Evolutionary conservation across 2,329 filamentous ascomycete species (phyloP).

Genomic region (Tolypocladium album): DNA sequence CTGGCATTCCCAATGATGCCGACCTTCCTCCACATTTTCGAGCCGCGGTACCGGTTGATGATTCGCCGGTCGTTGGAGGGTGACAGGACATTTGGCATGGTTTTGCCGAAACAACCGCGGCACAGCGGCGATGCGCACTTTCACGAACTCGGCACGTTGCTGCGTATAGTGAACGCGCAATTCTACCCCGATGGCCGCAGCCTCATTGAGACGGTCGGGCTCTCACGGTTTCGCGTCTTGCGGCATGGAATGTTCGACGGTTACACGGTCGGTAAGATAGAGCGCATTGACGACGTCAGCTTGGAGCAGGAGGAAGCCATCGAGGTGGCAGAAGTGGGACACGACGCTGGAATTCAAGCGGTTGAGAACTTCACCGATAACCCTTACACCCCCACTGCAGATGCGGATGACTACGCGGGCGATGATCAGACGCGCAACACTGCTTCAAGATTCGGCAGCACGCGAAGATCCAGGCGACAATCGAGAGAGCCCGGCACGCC

Average conservation of each 20-base stretch:
- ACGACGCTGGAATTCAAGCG: slow-evolving; percentile 1
- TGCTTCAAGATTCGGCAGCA: neutral
- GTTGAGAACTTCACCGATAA: neutral
- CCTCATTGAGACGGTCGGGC: slow-evolving; percentile 65
- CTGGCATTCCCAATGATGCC: slow-evolving; percentile 74
- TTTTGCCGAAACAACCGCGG: slow-evolving; percentile 53
- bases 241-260: slow-evolving; percentile 59
- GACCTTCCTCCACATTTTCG: slow-evolving; percentile 83
- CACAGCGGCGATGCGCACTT: slow-evolving; percentile 33
- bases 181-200: slow-evolving; percentile 71
- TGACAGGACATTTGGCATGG: slow-evolving; percentile 74
- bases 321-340: slow-evolving; percentile 52
- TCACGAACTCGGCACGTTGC: slow-evolving; percentile 64
- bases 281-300: slow-evolving; percentile 72
- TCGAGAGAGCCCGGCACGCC: neutral
- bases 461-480: neutral
- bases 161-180: slow-evolving; percentile 66
- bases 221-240: slow-evolving; percentile 65
- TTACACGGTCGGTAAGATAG: slow-evolving; percentile 65
- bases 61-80: slow-evolving; percentile 66
- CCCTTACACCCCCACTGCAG: neutral
- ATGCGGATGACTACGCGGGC: neutral
- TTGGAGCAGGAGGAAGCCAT: slow-evolving; percentile 68
- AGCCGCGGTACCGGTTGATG: slow-evolving; percentile 87
- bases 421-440: too few relatives aligned